Evolutionary conservation across 192 early-diverging fungal species (phyloP).

Genomic region (Geranomyces variabilis): DNA sequence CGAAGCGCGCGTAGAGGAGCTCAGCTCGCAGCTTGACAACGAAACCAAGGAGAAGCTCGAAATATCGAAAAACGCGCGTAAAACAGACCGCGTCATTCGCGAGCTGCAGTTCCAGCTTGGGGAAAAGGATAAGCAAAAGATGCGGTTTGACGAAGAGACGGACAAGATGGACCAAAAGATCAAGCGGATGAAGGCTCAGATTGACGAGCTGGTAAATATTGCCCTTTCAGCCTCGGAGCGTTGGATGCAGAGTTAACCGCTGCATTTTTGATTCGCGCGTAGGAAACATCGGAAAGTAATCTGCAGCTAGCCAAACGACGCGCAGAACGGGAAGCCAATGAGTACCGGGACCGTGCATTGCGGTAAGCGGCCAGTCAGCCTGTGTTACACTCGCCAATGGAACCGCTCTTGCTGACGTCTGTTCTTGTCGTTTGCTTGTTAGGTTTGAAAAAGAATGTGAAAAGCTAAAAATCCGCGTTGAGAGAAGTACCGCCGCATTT

Average conservation of each 20-base stretch:
- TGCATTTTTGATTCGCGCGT: background rate
- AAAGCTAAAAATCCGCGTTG: slow-evolving; percentile 45
- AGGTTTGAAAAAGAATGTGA: slow-evolving; percentile 64
- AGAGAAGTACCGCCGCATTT: slow-evolving; percentile 37
- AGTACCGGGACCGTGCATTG: slow-evolving; percentile 54
- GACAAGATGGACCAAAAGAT: slow-evolving; percentile 72
- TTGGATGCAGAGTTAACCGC: background rate
- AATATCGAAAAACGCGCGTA: slow-evolving; percentile 58
- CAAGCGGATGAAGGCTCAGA: slow-evolving; percentile 60
- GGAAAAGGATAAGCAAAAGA: slow-evolving; percentile 78
- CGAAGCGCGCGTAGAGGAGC: slow-evolving; percentile 65
- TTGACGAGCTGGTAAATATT: slow-evolving; percentile 65
- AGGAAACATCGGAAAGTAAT: slow-evolving; percentile 61
- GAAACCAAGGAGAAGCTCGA: slow-evolving; percentile 71
- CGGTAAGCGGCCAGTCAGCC: slow-evolving; percentile 33
- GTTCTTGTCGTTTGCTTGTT: background rate
- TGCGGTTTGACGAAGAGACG: slow-evolving; percentile 66
- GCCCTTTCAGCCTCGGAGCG: background rate
- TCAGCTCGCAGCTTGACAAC: slow-evolving; percentile 57
- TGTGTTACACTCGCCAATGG: background rate
- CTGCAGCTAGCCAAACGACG: slow-evolving; percentile 71
- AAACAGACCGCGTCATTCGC: slow-evolving; percentile 74
- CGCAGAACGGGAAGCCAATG: slow-evolving; percentile 70
- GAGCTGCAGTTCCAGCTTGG: slow-evolving; percentile 85
- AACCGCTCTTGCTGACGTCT: background rate